phyloP scores from a whole-genome alignment of 1,284 basidiomycete genomes.

The Ustilago lituana region DNA sequence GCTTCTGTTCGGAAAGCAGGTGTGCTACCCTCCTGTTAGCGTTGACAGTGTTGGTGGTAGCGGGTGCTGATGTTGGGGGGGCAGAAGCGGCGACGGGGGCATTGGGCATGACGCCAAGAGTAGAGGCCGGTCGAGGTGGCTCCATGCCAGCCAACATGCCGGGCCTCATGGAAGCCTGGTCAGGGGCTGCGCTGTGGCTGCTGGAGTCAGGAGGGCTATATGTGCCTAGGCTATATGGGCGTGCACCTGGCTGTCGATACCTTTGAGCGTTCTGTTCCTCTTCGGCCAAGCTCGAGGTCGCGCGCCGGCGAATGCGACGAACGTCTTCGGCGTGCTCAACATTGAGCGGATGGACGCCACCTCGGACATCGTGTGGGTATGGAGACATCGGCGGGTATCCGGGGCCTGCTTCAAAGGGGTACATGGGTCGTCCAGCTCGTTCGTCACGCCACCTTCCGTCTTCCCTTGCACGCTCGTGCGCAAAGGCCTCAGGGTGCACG shows the following conservation, averaged over 20 bases:
- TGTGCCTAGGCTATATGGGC: slow-evolving; percentile 14
- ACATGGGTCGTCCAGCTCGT: slow-evolving; percentile 11
- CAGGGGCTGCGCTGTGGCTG: slow-evolving; percentile 20
- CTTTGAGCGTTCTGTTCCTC: slow-evolving; percentile 21
- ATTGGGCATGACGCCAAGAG: slow-evolving; percentile 18
- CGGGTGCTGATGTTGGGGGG: background rate
- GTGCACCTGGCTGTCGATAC: slow-evolving; percentile 12
- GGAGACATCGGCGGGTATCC: slow-evolving; percentile 5
- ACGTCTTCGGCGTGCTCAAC: slow-evolving; percentile 15
- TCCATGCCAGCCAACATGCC: slow-evolving; percentile 36
- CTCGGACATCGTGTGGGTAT: slow-evolving; percentile 13
- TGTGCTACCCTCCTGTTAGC: slow-evolving; percentile 46
- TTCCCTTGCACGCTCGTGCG: slow-evolving; percentile 22
- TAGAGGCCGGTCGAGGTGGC: slow-evolving; percentile 30
- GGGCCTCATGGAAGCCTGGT: slow-evolving; percentile 10
- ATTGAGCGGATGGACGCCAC: slow-evolving; percentile 12
- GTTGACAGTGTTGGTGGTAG: slow-evolving; percentile 27
- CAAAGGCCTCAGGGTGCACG: slow-evolving; percentile 15
- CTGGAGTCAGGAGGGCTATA: slow-evolving; percentile 39
- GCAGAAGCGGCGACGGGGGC: background rate
- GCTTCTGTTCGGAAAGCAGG: slow-evolving; percentile 45
- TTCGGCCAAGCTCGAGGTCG: slow-evolving; percentile 16
- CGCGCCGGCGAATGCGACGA: slow-evolving; percentile 27
- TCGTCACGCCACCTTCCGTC: slow-evolving; percentile 30
- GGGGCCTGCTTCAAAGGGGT: slow-evolving; percentile 14